Evolutionary conservation across 768 basidiomycete species (phyloP), one percentile per base, ranked within the genome.

Genomic region (Leccinum sublutescens): DNA sequence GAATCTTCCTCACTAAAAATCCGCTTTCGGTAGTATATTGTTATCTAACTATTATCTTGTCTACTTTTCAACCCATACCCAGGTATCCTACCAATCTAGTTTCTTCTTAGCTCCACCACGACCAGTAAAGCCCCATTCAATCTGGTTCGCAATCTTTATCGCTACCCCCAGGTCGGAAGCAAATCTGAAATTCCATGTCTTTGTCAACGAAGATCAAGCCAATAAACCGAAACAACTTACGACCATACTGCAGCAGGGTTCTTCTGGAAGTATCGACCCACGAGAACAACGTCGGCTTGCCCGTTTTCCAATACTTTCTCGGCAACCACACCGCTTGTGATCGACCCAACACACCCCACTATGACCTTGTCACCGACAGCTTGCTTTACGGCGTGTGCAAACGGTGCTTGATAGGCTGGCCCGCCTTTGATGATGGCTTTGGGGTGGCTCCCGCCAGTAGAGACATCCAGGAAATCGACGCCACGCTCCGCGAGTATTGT

Each of bases 381-480:
- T 50, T 78, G 71, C 66, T 84, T 82, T 55, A 83, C 82, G 8
- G 78, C 78, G n/a, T 77, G 76, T 0, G 85, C 80, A 58, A 85
- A 83, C 0, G 77, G 82, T 0, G 85, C 82, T 73, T 91, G 85
- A 62, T 80, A 85, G 2, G 77, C 78, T 8, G 71, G 9, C 2
- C 59, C 61, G 1, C 15, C 14, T 17, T 64, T 68, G 7, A 66
- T 11, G 4, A 58, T 34, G 58, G 83, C 82, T 47, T 67, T 64
- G 1, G 78, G 68, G 58, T 79, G 75, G 54, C 79, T 82, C 1
- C 90, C 92, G 3, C 85, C 89, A 0, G 80, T 79, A 4, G 85
- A 87, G 36, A 89, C 81, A 63, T 93, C 91, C 50, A 93, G 73
- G 36, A 93, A 75, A 70, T 93, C 92, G 54, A 93, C 81, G 5